Evolutionary conservation across 2,329 filamentous ascomycete species (phyloP), one percentile per base, ranked within the genome.

Genomic region (Fusarium irregulare): DNA sequence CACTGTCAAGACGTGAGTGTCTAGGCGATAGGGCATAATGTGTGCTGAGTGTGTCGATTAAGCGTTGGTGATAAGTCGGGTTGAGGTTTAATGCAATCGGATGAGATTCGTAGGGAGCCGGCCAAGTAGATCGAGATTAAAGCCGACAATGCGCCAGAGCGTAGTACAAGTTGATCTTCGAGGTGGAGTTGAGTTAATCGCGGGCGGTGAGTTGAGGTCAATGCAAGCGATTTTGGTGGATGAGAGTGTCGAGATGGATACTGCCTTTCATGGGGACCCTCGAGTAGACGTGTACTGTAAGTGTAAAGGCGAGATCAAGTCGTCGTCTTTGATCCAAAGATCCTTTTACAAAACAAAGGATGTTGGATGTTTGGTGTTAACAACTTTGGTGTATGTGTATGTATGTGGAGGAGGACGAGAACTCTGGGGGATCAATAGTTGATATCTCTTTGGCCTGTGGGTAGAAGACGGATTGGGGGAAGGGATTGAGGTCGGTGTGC

Each of bases 1-100:
- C 80, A 98, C 92, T 68, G 93, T 94, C 78, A 98, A 86, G 79
- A 98, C 92, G 77, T 95, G 92, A 66, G 92, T 91, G 80, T 92
- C 90, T 81, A 97, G 86, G 82, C 89, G 88, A 78, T 92, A 90
- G 83, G 93, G 93, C 95, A 98, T 98, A 53, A 65, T 76, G 82
- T 80, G 74, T 75, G 57, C 50, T 68, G 69, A 63, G 70, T 79
- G 80, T 82, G 81, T 78, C 78, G 51, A 55, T 56, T 68, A 37
- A 54, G 30, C 57, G 55, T 53, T 47, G 47, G 56, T 48, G 64
- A 37, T 55, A 62, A 51, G 51, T 51, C 37, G 34, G 37, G 28
- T 51, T 49, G 64, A 55, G 54, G 60, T 70, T 60, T 45, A 49
- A 34, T 58, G 59, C 57, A 62, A 60, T 65, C 56, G 58, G 37